These are phyloP conservation scores for Gaeumannomyces tritici DNA, from an alignment of 2,329 filamentous ascomycete genomes.

Conservation along the genomic window DNA sequence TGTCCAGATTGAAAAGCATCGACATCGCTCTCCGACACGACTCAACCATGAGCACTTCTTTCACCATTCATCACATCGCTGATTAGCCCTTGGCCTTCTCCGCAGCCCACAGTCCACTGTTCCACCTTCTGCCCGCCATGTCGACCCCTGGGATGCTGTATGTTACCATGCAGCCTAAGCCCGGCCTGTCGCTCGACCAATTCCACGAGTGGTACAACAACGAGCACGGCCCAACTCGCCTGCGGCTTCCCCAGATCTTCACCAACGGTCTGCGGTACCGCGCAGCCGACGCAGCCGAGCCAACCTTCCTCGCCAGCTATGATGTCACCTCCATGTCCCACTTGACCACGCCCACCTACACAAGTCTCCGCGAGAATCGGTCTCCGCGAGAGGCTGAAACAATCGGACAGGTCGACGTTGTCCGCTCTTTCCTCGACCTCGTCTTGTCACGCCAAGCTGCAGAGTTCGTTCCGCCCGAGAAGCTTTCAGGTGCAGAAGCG, in stretches of 20 bases:
- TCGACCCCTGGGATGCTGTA: constrained; percentile 61
- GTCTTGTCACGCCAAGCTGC: constrained; percentile 44
- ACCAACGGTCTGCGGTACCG: constrained; percentile 71
- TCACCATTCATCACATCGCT: background rate
- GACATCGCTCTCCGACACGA: too few species aligned
- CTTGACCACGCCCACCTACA: constrained; percentile 63
- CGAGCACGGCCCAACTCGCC: constrained; percentile 75
- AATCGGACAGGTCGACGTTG: constrained; percentile 52
- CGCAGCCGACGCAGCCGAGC: constrained; percentile 51
- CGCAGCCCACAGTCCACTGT: background rate
- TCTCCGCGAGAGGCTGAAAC: constrained; percentile 43
- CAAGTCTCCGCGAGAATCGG: constrained; percentile 48
- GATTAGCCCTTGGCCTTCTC: background rate
- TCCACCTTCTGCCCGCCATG: background rate
- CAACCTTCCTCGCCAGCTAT: constrained; percentile 71
- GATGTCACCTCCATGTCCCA: constrained; percentile 68
- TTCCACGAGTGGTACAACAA: constrained; percentile 96
- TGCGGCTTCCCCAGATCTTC: constrained; percentile 66
- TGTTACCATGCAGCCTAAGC: constrained; percentile 76
- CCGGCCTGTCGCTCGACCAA: constrained; percentile 52
- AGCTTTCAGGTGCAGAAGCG: constrained; percentile 47
- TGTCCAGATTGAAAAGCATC: background rate
- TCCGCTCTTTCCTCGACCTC: constrained; percentile 62
- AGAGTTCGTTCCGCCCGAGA: constrained; percentile 50
- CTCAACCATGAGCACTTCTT: background rate